Evolutionary conservation across 495 filamentous ascomycete species (phyloP), one percentile per base, ranked within the genome.

Genomic region (Xylaria nigripes): DNA sequence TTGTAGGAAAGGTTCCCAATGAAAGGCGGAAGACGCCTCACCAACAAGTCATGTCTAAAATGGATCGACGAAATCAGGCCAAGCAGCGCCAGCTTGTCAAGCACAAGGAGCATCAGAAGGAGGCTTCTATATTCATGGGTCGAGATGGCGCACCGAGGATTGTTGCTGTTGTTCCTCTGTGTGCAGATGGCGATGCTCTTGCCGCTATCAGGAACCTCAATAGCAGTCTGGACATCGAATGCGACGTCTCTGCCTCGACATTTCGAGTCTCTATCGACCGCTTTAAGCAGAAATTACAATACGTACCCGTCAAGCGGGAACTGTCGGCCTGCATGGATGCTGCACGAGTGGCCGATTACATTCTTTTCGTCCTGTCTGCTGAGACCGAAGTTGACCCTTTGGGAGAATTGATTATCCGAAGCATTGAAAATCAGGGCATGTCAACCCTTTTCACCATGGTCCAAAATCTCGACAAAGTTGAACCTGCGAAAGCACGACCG

Each of bases 11-110:
- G 50, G 62, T 74, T 29, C 64, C 69, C 5, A 70, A 67, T 47
- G 71, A 76, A 67, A 85, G 73, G 56, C 84, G 92, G 55, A 94
- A 88, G 70, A 95, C 91, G 40, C 86, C 86, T 54, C 89, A 96
- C 68, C 94, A 97, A 66, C 89, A 95, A 72, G 78, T 95, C 67
- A 94, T 95, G 88, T 95, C 91, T 32, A 98, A 96, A 72, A 75
- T 98, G 68, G 89, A 95, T 71, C 86, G 93, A 30, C 81, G 87
- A 62, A 96, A 98, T 70, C 89, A 92, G 73, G 86, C 87, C 44
- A 89, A 89, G 61, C 93, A 98, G 73, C 81, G 81, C 64, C 86
- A 90, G 58, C 76, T 81, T 57, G 71, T 79, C 58, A 96, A 96
- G 70, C 83, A 90, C 54, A 82, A 82, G 55, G 87, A 93, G 61